phyloP scores from a whole-genome alignment of 1,139 yeast species.

The Debaryomyces fabryi region DNA sequence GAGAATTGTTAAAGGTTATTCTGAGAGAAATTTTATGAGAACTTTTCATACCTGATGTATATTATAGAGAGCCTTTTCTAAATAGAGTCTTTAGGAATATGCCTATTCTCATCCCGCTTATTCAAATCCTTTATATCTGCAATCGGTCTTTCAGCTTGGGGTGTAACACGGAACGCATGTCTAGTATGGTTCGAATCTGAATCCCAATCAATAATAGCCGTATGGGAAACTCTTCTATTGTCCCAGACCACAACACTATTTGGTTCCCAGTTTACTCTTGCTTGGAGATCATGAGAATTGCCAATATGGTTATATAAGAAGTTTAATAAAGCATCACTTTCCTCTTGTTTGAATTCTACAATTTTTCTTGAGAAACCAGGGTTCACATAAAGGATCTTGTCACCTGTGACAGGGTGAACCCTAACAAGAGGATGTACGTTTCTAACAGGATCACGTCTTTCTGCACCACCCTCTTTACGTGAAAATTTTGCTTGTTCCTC shows the following conservation, averaged over 20 bases:
- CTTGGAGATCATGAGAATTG: constrained; percentile 53
- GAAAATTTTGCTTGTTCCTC: constrained; percentile 63
- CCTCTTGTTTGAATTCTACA: constrained; percentile 59
- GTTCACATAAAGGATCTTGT: constrained; percentile 55
- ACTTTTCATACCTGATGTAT: too few relatives aligned
- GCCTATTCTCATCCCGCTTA: constrained; percentile 1
- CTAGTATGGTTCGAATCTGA: constrained; percentile 35
- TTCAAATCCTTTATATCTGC: constrained; percentile 36
- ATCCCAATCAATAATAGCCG: constrained; percentile 49
- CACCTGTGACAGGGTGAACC: constrained; percentile 58
- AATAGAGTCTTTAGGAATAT: background rate
- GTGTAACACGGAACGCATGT: constrained; percentile 48
- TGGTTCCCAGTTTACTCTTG: constrained; percentile 61
- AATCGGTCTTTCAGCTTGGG: constrained; percentile 52
- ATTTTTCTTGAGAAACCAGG: constrained; percentile 57
- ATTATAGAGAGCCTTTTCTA: background rate
- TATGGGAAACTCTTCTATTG: constrained; percentile 45
- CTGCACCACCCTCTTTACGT: constrained; percentile 41
- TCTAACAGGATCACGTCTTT: constrained; percentile 46
- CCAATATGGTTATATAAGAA: constrained; percentile 54
- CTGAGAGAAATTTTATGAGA: background rate
- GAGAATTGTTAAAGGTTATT: constrained; percentile 16
- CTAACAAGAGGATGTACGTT: constrained; percentile 59
- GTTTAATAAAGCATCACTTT: constrained; percentile 51
- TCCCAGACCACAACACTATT: constrained; percentile 58